Evolutionary conservation across 257 asterid genomes (phyloP), one percentile per base, ranked within the genome.

Genomic region (Nicotiana knightiana): DNA sequence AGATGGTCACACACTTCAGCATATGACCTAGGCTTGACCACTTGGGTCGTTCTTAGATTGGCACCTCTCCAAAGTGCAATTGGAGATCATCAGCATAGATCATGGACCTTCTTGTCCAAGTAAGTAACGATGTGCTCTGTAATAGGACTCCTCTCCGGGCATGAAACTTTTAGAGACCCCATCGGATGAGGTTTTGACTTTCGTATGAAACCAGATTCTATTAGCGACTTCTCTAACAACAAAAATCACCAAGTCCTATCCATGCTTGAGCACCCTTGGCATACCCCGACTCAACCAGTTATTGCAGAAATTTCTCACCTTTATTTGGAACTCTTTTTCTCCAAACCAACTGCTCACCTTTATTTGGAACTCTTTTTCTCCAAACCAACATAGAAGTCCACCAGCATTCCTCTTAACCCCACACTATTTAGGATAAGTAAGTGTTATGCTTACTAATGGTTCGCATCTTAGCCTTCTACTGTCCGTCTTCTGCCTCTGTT

Each of bases 71-170:
- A 4, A 48, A 76, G 77, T 84, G 81, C 84, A 80, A 81, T 21
- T 11, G 77, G 62, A 80, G 32, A 58, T 32, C 67, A 61, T 77
- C 81, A 80, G 28, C 63, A 54, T 80, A 80, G 84, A 71, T 54
- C 79, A 61, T 83, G 55, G 82, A 83, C 82, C 85, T 80, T 67
- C 85, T 80, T 67, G 71, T 37, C 86, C 80, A 67, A 75, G 80
- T 78, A 83, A 83, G 83, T 39, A 83, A 73, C 15, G 9, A 53
- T 13, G 24, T 71, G 35, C 59, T 71, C 59, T 54, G 8, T 46
- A 61, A 18, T 46, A 46, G 43, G 43, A 48, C 15, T 48, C 21
- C 17, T 12, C 79, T 12, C 24, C 48, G 61, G 79, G 61, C 39
- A 46, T 71, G 77, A 70, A 66, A 46, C 37, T 39, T 24, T 46